A percentile compares a stretch with the other conserved stretches of the same genome.
Conservation (phyloP, 495 filamentous ascomycete genomes). For the Cudoniella acicularis region DNA sequence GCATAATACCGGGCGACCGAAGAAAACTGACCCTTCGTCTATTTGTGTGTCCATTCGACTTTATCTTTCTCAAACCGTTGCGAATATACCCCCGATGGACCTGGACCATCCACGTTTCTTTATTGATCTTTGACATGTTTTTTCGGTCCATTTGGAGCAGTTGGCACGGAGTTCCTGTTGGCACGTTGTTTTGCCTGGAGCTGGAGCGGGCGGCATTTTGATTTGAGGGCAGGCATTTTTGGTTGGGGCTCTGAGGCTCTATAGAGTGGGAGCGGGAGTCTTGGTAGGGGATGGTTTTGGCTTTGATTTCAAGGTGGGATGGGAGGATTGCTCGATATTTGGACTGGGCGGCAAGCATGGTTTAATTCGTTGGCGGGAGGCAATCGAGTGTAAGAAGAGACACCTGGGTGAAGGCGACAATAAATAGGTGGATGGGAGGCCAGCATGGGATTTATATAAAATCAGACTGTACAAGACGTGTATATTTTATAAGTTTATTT, state of each 20-base stretch:
- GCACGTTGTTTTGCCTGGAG: constrained; percentile 8
- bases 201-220: neutral
- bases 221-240: neutral
- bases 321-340: constrained; percentile 3
- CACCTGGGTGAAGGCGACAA: neutral
- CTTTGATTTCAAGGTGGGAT: constrained; percentile 21
- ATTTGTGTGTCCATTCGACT: neutral
- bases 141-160: constrained; percentile 1
- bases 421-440: neutral
- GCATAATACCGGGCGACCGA: constrained; percentile 5
- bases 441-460: constrained; percentile 11
- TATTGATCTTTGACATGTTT: neutral
- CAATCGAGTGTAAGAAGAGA: neutral
- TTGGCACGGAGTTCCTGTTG: constrained; percentile 5
- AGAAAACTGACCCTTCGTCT: neutral
- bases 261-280: neutral
- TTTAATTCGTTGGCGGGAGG: neutral
- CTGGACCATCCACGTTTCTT: neutral
- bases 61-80: constrained; percentile 3
- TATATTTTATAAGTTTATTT: constrained; percentile 5
- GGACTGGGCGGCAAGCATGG: neutral
- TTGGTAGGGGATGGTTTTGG: neutral
- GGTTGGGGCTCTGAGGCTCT: neutral
- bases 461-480: constrained; percentile 19
- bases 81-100: constrained; percentile 5